Evolutionary conservation across 139 green algal genomes (phyloP).

Genomic region (Ettlia oleoabundans): DNA sequence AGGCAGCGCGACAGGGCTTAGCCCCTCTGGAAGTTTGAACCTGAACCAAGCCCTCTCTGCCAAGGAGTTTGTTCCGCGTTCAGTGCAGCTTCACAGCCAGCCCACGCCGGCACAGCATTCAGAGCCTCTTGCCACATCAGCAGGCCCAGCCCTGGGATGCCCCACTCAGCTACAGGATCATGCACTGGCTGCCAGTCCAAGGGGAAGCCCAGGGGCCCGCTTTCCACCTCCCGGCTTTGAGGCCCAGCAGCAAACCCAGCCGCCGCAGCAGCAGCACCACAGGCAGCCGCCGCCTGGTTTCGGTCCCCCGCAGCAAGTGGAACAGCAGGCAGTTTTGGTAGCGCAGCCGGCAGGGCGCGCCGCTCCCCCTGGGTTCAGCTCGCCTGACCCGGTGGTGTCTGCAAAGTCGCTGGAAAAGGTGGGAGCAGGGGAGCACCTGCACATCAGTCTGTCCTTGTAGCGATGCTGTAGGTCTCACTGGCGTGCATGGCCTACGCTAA

Average conservation of each 20-base stretch:
- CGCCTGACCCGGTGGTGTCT: too few relatives aligned
- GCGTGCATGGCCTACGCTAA: too few relatives aligned
- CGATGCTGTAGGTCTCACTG: too few relatives aligned
- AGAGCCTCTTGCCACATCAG: too few relatives aligned
- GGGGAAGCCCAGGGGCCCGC: too few relatives aligned
- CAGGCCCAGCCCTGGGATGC: too few relatives aligned
- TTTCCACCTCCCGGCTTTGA: background rate
- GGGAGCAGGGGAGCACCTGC: too few relatives aligned
- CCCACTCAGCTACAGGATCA: too few relatives aligned
- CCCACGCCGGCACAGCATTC: background rate
- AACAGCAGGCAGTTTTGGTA: background rate
- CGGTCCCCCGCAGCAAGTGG: background rate
- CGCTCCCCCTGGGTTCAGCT: background rate
- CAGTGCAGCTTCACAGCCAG: conserved; percentile 13
- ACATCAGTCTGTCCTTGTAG: too few relatives aligned
- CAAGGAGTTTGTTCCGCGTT: conserved; percentile 14
- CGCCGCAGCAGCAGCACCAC: background rate
- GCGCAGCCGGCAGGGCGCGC: background rate
- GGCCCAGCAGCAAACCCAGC: background rate
- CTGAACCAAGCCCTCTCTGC: background rate
- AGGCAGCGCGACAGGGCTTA: background rate
- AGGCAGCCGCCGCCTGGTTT: background rate
- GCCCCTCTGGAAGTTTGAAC: background rate
- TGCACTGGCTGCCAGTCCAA: too few relatives aligned
- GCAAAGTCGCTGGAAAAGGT: too few relatives aligned